Percentiles rank a stretch among this genome's conserved stretches.
These are phyloP conservation scores for Thalassiosira sp. DNA, from an alignment of 352 stramenopile species.

Conservation along the genomic window DNA sequence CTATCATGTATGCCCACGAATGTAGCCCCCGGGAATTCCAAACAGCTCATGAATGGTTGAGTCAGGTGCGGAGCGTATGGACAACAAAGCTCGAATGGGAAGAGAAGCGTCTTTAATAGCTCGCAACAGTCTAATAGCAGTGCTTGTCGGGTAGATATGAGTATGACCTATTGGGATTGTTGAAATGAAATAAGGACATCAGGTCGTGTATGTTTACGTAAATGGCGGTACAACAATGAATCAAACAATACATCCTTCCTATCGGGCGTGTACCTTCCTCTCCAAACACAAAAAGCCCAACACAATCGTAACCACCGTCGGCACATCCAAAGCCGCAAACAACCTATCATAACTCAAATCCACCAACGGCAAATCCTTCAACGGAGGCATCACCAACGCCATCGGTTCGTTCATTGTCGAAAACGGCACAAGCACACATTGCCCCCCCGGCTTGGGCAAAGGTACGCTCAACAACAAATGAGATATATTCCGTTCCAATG, in stretches of 20 bases:
- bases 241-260: background rate
- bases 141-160: constrained; percentile 76
- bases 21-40: constrained; percentile 82
- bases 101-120: constrained; percentile 74
- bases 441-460: constrained; percentile 70
- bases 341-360: constrained; percentile 75
- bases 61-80: constrained; percentile 80
- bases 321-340: constrained; percentile 76
- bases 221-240: too few relatives aligned
- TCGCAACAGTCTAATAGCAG: constrained; percentile 80
- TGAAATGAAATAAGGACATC: background rate
- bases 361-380: constrained; percentile 78
- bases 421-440: constrained; percentile 72
- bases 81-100: constrained; percentile 80
- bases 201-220: too few relatives aligned
- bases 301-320: constrained; percentile 79
- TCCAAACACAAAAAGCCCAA: constrained; percentile 79
- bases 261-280: constrained; percentile 69
- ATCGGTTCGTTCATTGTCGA: constrained; percentile 74
- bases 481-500: constrained; percentile 79
- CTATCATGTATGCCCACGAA: constrained; percentile 83
- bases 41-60: constrained; percentile 76
- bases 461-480: constrained; percentile 77
- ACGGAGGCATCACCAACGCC: constrained; percentile 67
- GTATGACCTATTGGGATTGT: constrained; percentile 57